These are phyloP conservation scores for Raphidocelis subcapitata DNA, from an alignment of 139 green algal species.

Conservation along the genomic window DNA sequence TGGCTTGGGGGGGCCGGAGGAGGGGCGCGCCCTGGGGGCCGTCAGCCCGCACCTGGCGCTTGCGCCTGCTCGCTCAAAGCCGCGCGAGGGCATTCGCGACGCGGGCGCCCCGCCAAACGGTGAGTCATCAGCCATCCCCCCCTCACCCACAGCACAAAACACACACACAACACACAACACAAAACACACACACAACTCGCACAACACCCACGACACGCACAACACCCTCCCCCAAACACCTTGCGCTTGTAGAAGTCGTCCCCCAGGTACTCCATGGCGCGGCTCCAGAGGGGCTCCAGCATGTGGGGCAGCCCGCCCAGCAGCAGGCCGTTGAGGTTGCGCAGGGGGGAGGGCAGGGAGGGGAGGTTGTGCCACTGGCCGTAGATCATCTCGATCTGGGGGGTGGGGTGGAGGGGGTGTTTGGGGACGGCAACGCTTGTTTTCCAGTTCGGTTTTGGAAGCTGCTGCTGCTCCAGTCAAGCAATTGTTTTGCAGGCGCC, in stretches of 20 bases:
- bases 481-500: too few relatives aligned
- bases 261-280: slow-evolving; percentile 20
- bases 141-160: neutral
- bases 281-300: slow-evolving; percentile 25
- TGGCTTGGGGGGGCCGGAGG: too few relatives aligned
- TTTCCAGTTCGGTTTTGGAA: neutral
- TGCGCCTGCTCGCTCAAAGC: too few relatives aligned
- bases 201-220: too few relatives aligned
- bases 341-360: slow-evolving; percentile 19
- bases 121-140: too few relatives aligned
- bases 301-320: slow-evolving; percentile 19
- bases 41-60: too few relatives aligned
- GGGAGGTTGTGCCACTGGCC: slow-evolving; percentile 26
- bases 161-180: neutral
- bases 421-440: neutral
- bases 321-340: slow-evolving; percentile 6
- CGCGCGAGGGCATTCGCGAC: too few relatives aligned
- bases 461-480: too few relatives aligned
- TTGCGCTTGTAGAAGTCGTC: slow-evolving; percentile 23
- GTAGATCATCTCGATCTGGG: slow-evolving; percentile 25
- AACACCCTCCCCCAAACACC: neutral
- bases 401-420: too few relatives aligned
- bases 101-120: too few relatives aligned
- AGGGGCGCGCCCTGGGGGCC: too few relatives aligned
- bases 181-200: neutral